These are phyloP conservation scores for Penicillium psychrofluorescens DNA, from an alignment of 495 filamentous ascomycete genomes.

Conservation along the genomic window DNA sequence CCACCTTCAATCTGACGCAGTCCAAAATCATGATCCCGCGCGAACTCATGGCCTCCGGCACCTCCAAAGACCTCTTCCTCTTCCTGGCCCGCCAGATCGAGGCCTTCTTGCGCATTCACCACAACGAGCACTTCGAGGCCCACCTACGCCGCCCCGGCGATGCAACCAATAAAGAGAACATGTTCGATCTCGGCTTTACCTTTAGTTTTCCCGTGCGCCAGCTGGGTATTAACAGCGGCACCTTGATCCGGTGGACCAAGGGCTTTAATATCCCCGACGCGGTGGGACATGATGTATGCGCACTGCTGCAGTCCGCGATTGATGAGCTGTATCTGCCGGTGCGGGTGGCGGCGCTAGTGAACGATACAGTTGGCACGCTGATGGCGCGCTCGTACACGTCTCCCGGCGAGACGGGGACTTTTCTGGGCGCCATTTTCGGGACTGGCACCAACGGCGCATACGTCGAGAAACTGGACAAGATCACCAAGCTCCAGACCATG, in stretches of 20 bases:
- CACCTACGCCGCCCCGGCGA: conserved; percentile 54
- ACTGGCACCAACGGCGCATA: conserved; percentile 96
- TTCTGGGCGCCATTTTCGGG: conserved; percentile 85
- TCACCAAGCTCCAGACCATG: conserved; percentile 40
- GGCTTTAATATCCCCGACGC: conserved; percentile 93
- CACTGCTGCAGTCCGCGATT: conserved; percentile 83
- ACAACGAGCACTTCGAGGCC: conserved; percentile 78
- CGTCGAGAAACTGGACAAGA: conserved; percentile 48
- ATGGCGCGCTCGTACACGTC: conserved; percentile 96
- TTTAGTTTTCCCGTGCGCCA: conserved; percentile 97
- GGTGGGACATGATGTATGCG: conserved; percentile 89
- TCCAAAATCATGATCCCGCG: conserved; percentile 86
- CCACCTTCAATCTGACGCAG: conserved; percentile 84
- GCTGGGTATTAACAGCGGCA: conserved; percentile 86
- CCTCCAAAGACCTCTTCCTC: conserved; percentile 78
- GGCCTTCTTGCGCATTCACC: conserved; percentile 75
- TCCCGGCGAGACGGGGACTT: conserved; percentile 76
- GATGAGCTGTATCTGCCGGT: conserved; percentile 82
- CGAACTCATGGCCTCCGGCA: conserved; percentile 84
- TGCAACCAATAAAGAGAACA: conserved; percentile 54
- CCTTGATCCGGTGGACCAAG: conserved; percentile 94
- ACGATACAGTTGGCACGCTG: conserved; percentile 94
- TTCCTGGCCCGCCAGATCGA: conserved; percentile 93
- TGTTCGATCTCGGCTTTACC: conserved; percentile 91
- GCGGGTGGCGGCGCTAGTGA: conserved; percentile 87